Base-by-base conservation (phyloP, 768 basidiomycete species). In the Phlegmacium glaucopus region DNA sequence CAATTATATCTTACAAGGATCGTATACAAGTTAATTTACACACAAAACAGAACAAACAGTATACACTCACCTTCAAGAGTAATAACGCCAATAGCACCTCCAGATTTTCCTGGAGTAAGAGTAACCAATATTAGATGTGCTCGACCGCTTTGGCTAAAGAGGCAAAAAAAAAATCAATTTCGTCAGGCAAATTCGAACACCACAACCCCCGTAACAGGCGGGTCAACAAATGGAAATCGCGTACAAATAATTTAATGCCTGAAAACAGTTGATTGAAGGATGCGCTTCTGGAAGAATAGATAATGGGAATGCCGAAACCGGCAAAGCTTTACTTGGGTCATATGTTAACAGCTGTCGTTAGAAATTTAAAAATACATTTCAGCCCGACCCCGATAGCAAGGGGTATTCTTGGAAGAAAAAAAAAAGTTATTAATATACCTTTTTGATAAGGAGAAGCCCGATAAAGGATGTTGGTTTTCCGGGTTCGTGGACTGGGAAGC, bases 211-310 rank as follows among this genome's bases (percentile, higher is more conserved):
- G 10, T 34, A n/a, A 34, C n/a, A n/a, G n/a, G n/a, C n/a, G n/a
- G n/a, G n/a, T n/a, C n/a, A n/a, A n/a, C n/a, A n/a, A n/a, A n/a
- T n/a, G n/a, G 32, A 4, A 13, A 15, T n/a, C 10, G 51, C 79
- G 29, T 58, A 89, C 88, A 90, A 94, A 61, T 94, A 95, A 63
- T 97, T 91, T 29, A 97, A 68, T 0, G 93, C 93, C 63, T 97
- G 91, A 72, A 96, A 92, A 58, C 90, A 96, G 58, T 90, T 95
- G 62, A 96, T 94, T 9, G 80, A 78, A 0, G 92, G 90, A 39
- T 75, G 74, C 10, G 94, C 94, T 67, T 98, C 95, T 0, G 95
- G 95, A 6, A 98, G 66, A 32, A 95, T 88, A 0, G 88, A 85
- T 0, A 98, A 74, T 1, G 76, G 70, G 63, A 97, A 92, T 32